Evolutionary conservation across 2,329 filamentous ascomycete species (phyloP), one percentile per base, ranked within the genome.

Genomic region (Diplodia scrobiculata): DNA sequence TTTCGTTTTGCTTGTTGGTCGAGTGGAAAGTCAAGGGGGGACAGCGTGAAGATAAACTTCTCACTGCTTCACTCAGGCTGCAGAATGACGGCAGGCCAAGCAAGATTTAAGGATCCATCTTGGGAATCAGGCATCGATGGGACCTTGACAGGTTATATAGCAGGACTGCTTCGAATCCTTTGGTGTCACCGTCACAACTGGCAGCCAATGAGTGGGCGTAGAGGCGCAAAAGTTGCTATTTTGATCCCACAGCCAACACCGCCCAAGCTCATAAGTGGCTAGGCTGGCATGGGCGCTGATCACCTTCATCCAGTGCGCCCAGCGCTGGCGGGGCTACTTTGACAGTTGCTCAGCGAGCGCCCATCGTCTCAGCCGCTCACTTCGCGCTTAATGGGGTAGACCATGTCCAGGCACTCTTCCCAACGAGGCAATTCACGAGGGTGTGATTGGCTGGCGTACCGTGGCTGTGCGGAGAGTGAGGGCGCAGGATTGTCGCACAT

Each of bases 1-100:
- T 25, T 25, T 25, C 21, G 21, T 25, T 25, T 25, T 25, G 21
- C 21, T 25, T 25, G 1, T 50, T 50, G 7, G 25, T 25, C 25
- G 19, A 13, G 5, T 32, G 29, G 29, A 32, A 32, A 32, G 29
- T 9, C 5, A 7, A 1, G 6, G 1, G 7, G 21, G 14, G 45
- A 3, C n/a, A 25, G 29, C 6, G 11, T 45, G 19, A 10, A 62
- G 27, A 25, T 19, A 21, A 25, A 62, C 25, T 19, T 27, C 54
- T 32, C 55, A 27, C 25, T 32, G 10, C 19, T 25, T 32, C 14
- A 14, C 21, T 11, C 7, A 17, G 21, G 19, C 58, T 59, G 58
- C 41, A 50, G 10, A 62, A 62, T 59, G 55, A 59, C 55, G 55
- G 10, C 38, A 41, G 38, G 14, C 25, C 25, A 58, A n/a, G 32